Evolutionary conservation across 73 alveolate genomes (phyloP).

Genomic region (Paramecium primaurelia): DNA sequence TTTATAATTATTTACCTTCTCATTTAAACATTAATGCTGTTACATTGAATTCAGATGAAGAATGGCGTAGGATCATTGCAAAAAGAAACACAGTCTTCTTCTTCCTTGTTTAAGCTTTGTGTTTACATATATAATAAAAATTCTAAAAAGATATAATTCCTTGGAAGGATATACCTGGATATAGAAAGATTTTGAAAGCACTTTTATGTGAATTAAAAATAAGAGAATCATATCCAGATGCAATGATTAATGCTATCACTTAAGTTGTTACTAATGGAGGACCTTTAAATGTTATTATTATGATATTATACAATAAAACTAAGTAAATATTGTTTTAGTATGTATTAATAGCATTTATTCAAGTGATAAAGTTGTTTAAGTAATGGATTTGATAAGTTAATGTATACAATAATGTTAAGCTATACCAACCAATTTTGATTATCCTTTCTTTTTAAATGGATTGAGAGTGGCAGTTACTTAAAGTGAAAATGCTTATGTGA

Average conservation of each 20-base stretch:
- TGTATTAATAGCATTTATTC: not conserved
- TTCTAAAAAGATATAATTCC: not conserved
- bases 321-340: not conserved
- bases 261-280: not conserved
- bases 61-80: not conserved
- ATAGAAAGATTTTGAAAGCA: not conserved
- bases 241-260: not conserved
- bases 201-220: not conserved
- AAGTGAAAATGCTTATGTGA: not conserved
- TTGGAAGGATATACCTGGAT: conserved; percentile 29
- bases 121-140: not conserved
- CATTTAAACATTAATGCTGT: not conserved
- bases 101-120: not conserved
- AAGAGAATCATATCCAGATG: not conserved
- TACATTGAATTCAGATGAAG: not conserved
- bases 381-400: not conserved
- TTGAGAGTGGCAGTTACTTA: not conserved
- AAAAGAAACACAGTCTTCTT: not conserved
- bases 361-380: not conserved
- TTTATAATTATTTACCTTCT: conserved; percentile 16
- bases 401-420: not conserved
- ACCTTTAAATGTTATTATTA: not conserved
- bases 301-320: not conserved
- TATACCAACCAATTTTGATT: conserved; percentile 9
- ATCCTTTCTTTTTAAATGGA: conserved; percentile 27